Percentiles rank a stretch among this genome's conserved stretches.
These are phyloP conservation scores for Fusarium armeniacum DNA, from an alignment of 2,329 filamentous ascomycete genomes.

Conservation along the genomic window DNA sequence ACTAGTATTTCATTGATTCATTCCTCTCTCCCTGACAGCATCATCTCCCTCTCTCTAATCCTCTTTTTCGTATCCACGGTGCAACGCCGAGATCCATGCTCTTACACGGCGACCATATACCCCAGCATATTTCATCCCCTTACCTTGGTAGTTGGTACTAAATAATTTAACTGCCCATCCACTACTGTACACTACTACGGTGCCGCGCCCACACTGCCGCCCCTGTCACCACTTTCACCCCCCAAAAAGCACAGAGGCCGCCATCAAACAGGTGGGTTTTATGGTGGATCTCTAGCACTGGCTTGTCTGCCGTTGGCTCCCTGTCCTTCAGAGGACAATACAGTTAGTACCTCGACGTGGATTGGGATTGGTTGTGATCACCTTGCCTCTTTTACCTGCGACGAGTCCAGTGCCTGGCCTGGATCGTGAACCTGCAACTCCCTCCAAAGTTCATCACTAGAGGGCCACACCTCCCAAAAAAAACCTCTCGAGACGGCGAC, in stretches of 20 bases:
- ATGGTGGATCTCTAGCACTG: conserved; percentile 45
- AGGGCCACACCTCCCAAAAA: conserved; percentile 34
- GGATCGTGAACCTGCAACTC: conserved; percentile 51
- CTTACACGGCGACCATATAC: conserved; percentile 40
- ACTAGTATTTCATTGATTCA: background rate
- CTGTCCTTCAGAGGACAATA: conserved; percentile 22
- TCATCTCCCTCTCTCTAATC: conserved; percentile 7
- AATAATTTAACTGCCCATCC: conserved; percentile 46
- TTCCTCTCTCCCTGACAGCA: conserved; percentile 20
- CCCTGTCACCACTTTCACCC: conserved; percentile 33
- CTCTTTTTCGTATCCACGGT: conserved; percentile 38
- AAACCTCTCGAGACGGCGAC: conserved; percentile 40
- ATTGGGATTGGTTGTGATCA: conserved; percentile 30
- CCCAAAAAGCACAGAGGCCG: conserved; percentile 45
- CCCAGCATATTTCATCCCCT: conserved; percentile 45
- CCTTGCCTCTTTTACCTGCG: conserved; percentile 41
- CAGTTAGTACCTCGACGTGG: conserved; percentile 30
- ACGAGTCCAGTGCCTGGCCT: conserved; percentile 43
- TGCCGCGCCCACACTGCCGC: conserved; percentile 35
- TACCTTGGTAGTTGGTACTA: conserved; percentile 39
- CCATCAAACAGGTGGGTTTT: conserved; percentile 46
- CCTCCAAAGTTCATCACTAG: conserved; percentile 42
- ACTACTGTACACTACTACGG: conserved; percentile 33
- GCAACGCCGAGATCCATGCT: conserved; percentile 41
- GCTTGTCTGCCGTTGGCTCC: conserved; percentile 41